Conservation (phyloP, 306 rosid species). For the Luffa aegyptiaca region DNA sequence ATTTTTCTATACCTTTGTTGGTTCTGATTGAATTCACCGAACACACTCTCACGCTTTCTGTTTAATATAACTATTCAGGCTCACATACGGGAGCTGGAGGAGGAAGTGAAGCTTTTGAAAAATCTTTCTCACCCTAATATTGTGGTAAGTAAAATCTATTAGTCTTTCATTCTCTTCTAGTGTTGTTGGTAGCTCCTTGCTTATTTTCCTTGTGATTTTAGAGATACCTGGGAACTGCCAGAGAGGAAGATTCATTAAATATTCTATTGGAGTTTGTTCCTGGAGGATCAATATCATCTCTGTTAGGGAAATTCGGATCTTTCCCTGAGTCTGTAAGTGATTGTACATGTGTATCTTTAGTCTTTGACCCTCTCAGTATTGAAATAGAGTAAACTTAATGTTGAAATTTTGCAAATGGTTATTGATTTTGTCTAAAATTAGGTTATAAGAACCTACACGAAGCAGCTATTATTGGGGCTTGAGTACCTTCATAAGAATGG, state of each 20-base stretch:
- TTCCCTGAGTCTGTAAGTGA: constrained; percentile 85
- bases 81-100: constrained; percentile 79
- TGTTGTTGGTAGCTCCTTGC: constrained; percentile 3
- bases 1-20: background rate
- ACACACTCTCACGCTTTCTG: background rate
- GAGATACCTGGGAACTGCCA: constrained; percentile 89
- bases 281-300: constrained; percentile 86
- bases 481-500: constrained; percentile 81
- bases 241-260: constrained; percentile 78
- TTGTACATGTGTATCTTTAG: constrained; percentile 4
- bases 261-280: constrained; percentile 89
- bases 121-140: constrained; percentile 85
- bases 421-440: constrained; percentile 8
- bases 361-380: background rate
- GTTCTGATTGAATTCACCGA: background rate
- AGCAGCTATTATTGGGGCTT: constrained; percentile 76
- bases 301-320: constrained; percentile 84
- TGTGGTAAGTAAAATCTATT: constrained; percentile 48
- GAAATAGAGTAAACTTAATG: background rate
- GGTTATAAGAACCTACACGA: constrained; percentile 86
- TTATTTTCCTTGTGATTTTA: constrained; percentile 12
- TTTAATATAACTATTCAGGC: constrained; percentile 34
- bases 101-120: constrained; percentile 83
- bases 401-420: background rate
- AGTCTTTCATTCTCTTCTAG: background rate